Percentiles rank a stretch among this genome's conserved stretches.
phyloP scores from a whole-genome alignment of 2,329 filamentous ascomycete genomes.

The Colletotrichum somersetense region DNA sequence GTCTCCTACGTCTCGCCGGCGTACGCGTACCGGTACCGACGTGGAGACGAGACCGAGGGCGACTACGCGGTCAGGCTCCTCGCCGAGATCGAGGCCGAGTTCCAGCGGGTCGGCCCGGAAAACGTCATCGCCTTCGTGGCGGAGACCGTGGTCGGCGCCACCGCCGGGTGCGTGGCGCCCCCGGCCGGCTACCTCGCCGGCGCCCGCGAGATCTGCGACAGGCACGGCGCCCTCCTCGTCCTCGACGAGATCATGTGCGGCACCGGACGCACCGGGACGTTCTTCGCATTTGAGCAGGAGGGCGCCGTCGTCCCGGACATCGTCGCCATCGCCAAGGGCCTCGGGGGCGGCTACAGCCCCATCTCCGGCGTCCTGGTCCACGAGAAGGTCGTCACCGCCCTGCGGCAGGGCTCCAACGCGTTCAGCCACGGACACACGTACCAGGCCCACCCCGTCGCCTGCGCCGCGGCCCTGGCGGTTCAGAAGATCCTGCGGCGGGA shows the following conservation, averaged over 20 bases:
- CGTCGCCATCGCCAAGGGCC: constrained; percentile 69
- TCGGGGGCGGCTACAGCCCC: constrained; percentile 68
- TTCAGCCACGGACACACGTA: constrained; percentile 47
- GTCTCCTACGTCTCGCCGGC: constrained; percentile 55
- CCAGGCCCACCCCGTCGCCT: constrained; percentile 47
- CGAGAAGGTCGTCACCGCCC: constrained; percentile 60
- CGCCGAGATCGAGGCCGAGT: constrained; percentile 61
- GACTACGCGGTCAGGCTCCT: constrained; percentile 57
- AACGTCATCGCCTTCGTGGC: constrained; percentile 63
- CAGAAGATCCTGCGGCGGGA: constrained; percentile 53
- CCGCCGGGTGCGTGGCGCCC: constrained; percentile 64
- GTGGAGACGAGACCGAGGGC: constrained; percentile 52
- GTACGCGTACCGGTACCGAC: constrained; percentile 57
- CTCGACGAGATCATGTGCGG: constrained; percentile 77
- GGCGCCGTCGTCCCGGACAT: constrained; percentile 62
- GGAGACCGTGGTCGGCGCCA: constrained; percentile 63
- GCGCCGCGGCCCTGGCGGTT: constrained; percentile 47
- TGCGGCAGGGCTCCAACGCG: constrained; percentile 59
- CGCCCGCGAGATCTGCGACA: constrained; percentile 65
- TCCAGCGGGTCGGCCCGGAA: constrained; percentile 58
- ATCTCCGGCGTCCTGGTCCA: constrained; percentile 69
- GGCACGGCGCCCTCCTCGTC: constrained; percentile 67
- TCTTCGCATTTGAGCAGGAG: constrained; percentile 75
- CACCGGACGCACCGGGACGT: constrained; percentile 70
- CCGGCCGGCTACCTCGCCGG: constrained; percentile 67